phyloP scores from a whole-genome alignment of 306 rosid species.

The Fagus crenata region DNA sequence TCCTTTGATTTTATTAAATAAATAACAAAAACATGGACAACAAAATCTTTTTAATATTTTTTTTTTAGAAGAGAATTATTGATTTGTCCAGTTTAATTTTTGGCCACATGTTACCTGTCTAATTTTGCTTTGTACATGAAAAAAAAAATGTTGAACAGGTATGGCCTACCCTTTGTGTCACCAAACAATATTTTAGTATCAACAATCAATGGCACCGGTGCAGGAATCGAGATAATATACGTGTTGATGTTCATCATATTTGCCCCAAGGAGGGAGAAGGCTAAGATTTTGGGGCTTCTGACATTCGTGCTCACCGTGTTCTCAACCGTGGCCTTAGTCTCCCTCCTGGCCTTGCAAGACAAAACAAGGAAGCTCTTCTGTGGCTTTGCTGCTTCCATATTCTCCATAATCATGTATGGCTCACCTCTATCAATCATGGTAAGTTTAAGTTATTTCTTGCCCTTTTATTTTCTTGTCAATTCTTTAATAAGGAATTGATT shows the following conservation, averaged over 20 bases:
- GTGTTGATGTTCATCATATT: slow-evolving; percentile 56
- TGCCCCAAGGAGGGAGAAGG: slow-evolving; percentile 59
- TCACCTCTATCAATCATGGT: slow-evolving; percentile 92
- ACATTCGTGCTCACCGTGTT: slow-evolving; percentile 42
- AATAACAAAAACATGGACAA: not conserved
- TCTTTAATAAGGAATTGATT: not conserved
- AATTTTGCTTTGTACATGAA: not conserved
- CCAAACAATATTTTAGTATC: slow-evolving; percentile 73
- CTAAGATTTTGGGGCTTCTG: slow-evolving; percentile 55
- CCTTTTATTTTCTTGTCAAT: not conserved
- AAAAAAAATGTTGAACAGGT: slow-evolving; percentile 43
- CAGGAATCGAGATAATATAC: slow-evolving; percentile 62
- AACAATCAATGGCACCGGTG: slow-evolving; percentile 76
- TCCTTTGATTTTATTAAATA: no score
- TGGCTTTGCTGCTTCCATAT: slow-evolving; percentile 67
- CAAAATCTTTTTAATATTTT: no score
- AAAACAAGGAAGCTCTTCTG: slow-evolving; percentile 62
- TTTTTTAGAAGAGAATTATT: no score
- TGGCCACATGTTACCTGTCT: not conserved
- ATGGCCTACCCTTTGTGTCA: slow-evolving; percentile 87
- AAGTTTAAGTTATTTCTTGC: slow-evolving; percentile 5
- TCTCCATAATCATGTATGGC: slow-evolving; percentile 87
- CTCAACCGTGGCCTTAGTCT: slow-evolving; percentile 59
- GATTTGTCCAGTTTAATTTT: no score
- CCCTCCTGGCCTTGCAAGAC: slow-evolving; percentile 63